Conservation (phyloP, 2,329 filamentous ascomycete species). For the Fusarium secorum region DNA sequence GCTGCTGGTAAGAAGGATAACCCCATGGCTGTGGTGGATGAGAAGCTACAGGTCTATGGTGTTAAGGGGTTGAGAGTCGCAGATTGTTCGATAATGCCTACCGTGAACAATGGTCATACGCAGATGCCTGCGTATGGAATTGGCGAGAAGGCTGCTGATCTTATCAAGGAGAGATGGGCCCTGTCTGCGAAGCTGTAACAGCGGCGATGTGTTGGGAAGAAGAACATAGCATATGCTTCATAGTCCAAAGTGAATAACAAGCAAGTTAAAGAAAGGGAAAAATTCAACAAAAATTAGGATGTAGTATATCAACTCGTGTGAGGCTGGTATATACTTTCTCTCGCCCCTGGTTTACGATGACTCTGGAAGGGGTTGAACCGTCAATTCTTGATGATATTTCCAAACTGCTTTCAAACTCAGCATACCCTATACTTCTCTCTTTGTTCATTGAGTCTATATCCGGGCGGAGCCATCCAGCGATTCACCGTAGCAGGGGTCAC, state of each 20-base stretch:
- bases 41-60: constrained; percentile 60
- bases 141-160: constrained; percentile 59
- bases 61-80: constrained; percentile 62
- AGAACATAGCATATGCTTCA: background rate
- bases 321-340: background rate
- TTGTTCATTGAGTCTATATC: background rate
- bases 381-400: background rate
- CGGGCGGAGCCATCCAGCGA: background rate
- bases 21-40: constrained; percentile 61
- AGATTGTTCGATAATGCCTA: constrained; percentile 62
- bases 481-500: background rate
- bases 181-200: background rate
- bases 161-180: constrained; percentile 53
- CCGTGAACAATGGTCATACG: constrained; percentile 56
- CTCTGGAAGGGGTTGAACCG: background rate
- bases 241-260: too few relatives aligned
- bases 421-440: background rate
- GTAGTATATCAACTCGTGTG: accelerated
- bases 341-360: background rate
- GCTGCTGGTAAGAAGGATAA: constrained; percentile 53
- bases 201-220: background rate
- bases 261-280: background rate
- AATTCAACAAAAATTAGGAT: background rate
- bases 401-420: too few relatives aligned
- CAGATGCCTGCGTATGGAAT: constrained; percentile 67